Base-by-base conservation (phyloP, 2,329 filamentous ascomycete genomes). In the Ilyonectria sp. region DNA sequence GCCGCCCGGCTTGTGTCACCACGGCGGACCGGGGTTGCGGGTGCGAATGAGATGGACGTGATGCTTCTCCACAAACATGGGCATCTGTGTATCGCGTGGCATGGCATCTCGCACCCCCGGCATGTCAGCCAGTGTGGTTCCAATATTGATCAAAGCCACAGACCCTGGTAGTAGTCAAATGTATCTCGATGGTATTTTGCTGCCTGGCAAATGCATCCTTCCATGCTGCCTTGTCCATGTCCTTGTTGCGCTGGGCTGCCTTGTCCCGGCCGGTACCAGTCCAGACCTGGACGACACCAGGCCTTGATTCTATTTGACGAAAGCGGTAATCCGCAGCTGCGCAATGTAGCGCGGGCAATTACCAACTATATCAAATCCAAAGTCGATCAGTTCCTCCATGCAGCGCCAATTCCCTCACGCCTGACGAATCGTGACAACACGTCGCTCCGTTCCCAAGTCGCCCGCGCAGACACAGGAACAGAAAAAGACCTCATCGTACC, bases 401-500 rank as follows among this genome's bases (percentile, higher is more conserved):
- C 50, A 53, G 6, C n/a, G 6, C n/a, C 31, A 21, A 2, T 17
- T 29, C 46, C 49, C 17, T 53, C 49, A 53, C 29, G 8, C 26
- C 17, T 31, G 8, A 31, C 29, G 5, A 53, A 53, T 35, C 50
- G 31, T 53, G 50, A 53, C 50, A 53, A n/a, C 50, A 53, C 21
- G 31, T 53, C 29, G 35, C 50, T 8, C 29, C 29, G 35, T 21
- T 11, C n/a, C 44, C 19, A 29, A 29, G 29, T n/a, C 13, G 35
- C 37, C 37, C 53, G 7, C 15, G 21, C n/a, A 29, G 17, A 31
- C 10, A 35, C 23, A 23, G n/a, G 11, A 37, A 33, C 23, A 4
- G 13, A 29, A 59, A n/a, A 23, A 23, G n/a, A 53, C 33, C 33
- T 46, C 55, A 60, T 65, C 57, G 63, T 65, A 61, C 52, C 63